phyloP scores from a whole-genome alignment of 768 basidiomycete genomes.

The Tricholoma matsutake region DNA sequence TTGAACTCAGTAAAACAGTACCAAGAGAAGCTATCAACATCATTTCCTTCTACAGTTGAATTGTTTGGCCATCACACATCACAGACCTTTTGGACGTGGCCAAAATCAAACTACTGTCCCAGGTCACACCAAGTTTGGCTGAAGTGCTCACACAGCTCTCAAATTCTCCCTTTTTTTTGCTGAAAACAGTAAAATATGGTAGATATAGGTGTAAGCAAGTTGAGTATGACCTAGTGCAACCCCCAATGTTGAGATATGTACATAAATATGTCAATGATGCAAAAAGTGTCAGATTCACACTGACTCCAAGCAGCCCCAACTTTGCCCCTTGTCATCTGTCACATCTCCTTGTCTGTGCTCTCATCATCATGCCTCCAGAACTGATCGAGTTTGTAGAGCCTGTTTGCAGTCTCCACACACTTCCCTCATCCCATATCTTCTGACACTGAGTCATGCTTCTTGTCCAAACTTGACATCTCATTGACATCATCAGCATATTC shows the following conservation, averaged over 20 bases:
- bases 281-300: background rate
- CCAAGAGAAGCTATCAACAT: no score
- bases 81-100: no score
- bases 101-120: no score
- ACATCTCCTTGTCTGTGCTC: background rate
- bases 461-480: background rate
- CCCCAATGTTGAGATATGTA: background rate
- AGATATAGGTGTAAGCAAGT: background rate
- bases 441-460: no score
- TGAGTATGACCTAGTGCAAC: background rate
- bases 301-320: background rate
- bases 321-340: background rate
- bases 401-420: background rate
- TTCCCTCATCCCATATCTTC: background rate
- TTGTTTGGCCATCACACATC: no score
- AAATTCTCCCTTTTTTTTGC: no score
- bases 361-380: conserved; percentile 1
- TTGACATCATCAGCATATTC: background rate
- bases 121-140: background rate
- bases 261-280: background rate
- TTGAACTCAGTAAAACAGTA: no score
- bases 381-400: background rate
- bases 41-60: no score
- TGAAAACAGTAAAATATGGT: background rate
- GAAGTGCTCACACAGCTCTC: background rate